phyloP scores from a whole-genome alignment of 2,329 filamentous ascomycete species.

The Tolypocladium album region DNA sequence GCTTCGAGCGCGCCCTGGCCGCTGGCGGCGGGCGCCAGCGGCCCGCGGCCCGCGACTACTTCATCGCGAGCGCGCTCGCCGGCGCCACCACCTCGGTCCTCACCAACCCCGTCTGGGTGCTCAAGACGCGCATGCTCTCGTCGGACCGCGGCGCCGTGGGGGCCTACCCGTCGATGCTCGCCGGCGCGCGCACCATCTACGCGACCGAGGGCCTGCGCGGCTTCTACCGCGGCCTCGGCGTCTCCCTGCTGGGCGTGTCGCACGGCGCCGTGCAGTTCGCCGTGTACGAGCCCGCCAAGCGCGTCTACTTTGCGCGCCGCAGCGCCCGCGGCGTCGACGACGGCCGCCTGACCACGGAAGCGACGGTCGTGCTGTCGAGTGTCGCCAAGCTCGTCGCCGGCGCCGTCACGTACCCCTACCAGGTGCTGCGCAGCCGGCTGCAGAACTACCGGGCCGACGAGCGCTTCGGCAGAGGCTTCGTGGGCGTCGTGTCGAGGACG shows the following conservation, averaged over 20 bases:
- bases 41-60: constrained; percentile 58
- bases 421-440: constrained; percentile 77
- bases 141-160: constrained; percentile 63
- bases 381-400: constrained; percentile 79
- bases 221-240: constrained; percentile 79
- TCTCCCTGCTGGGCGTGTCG: constrained; percentile 74
- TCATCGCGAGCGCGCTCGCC: constrained; percentile 59
- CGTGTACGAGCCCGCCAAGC: constrained; percentile 69
- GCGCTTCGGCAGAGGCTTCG: constrained; percentile 58
- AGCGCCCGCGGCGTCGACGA: constrained; percentile 5
- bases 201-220: constrained; percentile 62
- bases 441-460: constrained; percentile 79
- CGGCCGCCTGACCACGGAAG: constrained; percentile 50
- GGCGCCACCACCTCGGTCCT: constrained; percentile 69
- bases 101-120: constrained; percentile 95
- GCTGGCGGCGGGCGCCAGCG: constrained; percentile 8
- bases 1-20: constrained; percentile 37
- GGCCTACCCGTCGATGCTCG: constrained; percentile 70
- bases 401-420: constrained; percentile 88
- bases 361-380: constrained; percentile 72
- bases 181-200: constrained; percentile 59
- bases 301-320: constrained; percentile 41
- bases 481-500: constrained; percentile 61
- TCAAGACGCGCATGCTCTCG: constrained; percentile 95
- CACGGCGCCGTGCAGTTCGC: constrained; percentile 95